Evolutionary conservation across 148 eudicot species (phyloP), one percentile per base, ranked within the genome.

Genomic region (Rhododendron ovatum): DNA sequence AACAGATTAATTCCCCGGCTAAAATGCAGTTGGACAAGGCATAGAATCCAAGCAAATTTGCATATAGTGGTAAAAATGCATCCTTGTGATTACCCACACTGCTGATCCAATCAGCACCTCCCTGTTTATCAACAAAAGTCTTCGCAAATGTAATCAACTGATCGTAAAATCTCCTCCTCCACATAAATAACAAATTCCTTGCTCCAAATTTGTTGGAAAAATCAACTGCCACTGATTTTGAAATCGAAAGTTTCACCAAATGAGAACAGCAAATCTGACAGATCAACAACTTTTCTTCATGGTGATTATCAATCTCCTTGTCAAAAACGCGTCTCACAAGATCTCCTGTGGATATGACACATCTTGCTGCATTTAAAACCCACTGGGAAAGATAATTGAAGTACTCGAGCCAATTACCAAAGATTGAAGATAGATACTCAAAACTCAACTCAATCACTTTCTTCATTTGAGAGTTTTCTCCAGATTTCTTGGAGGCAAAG

Each of bases 31-130:
- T 93, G 24, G 95, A 95, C 53, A 97, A 85, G 71, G 91, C 92
- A 85, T 92, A 92, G 71, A 95, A 75, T 53, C 92, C 96, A 7
- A 95, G 94, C 83, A 97, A 91, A 91, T 94, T 95, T 47, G 92
- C 96, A 86, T 97, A 97, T 13, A 97, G 20, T 24, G 98, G 99
- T 33, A 95, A 88, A 89, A 97, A 95, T 28, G 95, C 95, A 89
- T 97, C 99, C 88, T 93, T 97, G 86, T 97, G 98, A 86, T 97
- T 97, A 24, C 98, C 98, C 79, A 93, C 88, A 45, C 99, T 97
- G 77, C 98, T 94, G 20, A 95, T 89, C 99, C 99, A 97, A 84
- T 91, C 92, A 61, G 85, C 85, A 74, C 85, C 91, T 76, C 89
- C 92, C 12, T 87, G 90, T 82, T 88, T 91, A 76, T 48, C 81